A percentile compares a stretch with the other conserved stretches of the same genome.
Conservation (phyloP, 164 flowering plant genomes). For the Umbellularia californica region DNA sequence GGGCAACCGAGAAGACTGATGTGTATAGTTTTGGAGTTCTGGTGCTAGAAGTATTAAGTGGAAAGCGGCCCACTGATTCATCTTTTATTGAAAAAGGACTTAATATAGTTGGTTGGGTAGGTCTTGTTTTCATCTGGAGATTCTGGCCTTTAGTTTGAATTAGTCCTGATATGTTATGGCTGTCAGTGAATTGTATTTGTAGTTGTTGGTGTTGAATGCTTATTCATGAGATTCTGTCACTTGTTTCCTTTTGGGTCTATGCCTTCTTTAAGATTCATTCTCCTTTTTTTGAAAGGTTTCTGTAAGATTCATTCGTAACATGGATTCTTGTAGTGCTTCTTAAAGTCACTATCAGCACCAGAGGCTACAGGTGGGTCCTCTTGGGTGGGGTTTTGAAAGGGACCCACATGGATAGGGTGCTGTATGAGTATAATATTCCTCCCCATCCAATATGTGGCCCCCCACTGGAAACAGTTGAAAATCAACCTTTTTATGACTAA, state of each 20-base stretch:
- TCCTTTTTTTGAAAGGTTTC: neutral
- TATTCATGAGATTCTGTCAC: no score
- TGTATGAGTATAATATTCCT: no score
- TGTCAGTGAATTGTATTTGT: neutral
- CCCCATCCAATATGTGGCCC: no score
- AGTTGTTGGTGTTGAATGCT: neutral
- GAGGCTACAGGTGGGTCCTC: no score
- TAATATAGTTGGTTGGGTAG: conserved; percentile 98
- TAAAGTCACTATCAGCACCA: no score
- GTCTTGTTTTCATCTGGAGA: conserved; percentile 8
- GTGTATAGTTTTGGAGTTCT: conserved; percentile 97
- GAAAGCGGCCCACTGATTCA: conserved; percentile 94
- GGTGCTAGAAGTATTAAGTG: conserved; percentile 82
- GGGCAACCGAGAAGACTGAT: conserved; percentile 98
- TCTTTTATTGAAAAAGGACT: conserved; percentile 94
- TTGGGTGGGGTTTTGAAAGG: no score
- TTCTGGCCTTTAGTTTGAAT: neutral
- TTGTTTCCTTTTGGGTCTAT: no score
- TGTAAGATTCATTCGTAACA: no score
- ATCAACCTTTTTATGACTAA: no score
- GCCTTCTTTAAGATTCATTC: neutral
- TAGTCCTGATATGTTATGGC: neutral
- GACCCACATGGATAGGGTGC: no score
- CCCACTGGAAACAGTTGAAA: no score
- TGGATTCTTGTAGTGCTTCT: neutral